Evolutionary conservation across 306 rosid genomes (phyloP).

Genomic region (Vigna reflexopilosa): DNA sequence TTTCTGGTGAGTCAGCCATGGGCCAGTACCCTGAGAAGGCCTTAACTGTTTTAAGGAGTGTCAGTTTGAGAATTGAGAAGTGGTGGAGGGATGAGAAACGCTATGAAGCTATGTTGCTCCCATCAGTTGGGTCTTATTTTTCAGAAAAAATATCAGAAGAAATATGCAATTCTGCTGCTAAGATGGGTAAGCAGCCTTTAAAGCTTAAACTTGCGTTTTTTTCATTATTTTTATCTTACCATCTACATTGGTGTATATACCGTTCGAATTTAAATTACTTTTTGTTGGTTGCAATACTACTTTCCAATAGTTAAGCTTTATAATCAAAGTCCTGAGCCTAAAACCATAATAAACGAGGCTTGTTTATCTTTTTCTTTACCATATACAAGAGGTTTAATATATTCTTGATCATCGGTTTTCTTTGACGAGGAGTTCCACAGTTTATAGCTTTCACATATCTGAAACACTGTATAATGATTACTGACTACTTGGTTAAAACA

Average conservation of each 20-base stretch:
- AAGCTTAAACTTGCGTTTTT: constrained; percentile 29
- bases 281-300: constrained; percentile 7
- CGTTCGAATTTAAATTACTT: constrained; percentile 8
- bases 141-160: constrained; percentile 92
- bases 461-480: constrained; percentile 23
- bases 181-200: constrained; percentile 80
- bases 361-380: constrained; percentile 13
- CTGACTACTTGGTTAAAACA: background rate
- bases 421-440: constrained; percentile 13
- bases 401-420: background rate
- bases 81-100: constrained; percentile 99
- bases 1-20: constrained; percentile 99
- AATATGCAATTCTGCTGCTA: constrained; percentile 96
- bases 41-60: constrained; percentile 90
- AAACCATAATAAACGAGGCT: background rate
- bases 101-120: constrained; percentile 80
- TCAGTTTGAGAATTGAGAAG: constrained; percentile 94
- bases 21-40: constrained; percentile 99
- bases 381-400: background rate
- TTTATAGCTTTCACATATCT: constrained; percentile 35
- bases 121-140: constrained; percentile 75
- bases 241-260: constrained; percentile 19
- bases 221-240: constrained; percentile 57
- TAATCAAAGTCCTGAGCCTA: constrained; percentile 6
- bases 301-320: constrained; percentile 37